These are phyloP conservation scores for Ceratobasidium sp. DNA, from an alignment of 1,284 basidiomycete genomes.

Conservation along the genomic window DNA sequence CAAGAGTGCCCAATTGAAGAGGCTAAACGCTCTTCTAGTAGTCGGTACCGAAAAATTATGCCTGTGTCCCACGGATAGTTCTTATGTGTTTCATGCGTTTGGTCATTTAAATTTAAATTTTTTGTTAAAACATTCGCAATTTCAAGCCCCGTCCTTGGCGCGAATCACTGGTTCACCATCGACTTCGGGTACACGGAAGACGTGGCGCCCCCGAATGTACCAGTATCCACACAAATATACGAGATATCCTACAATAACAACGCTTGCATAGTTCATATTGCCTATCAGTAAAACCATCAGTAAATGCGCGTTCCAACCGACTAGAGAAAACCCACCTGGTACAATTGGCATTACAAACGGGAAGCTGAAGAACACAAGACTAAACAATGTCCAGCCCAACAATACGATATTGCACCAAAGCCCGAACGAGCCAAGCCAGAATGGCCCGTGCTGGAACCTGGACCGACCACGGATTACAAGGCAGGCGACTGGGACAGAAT, in stretches of 20 bases:
- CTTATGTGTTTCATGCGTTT: too few species aligned
- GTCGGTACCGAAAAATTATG: too few species aligned
- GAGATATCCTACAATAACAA: conserved; percentile 19
- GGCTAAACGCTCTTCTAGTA: too few species aligned
- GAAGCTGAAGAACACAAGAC: conserved; percentile 13
- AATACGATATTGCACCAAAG: background rate
- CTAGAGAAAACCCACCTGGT: conserved; percentile 8
- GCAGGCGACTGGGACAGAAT: conserved; percentile 9
- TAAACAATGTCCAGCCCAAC: conserved; percentile 17
- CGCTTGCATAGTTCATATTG: conserved; percentile 21
- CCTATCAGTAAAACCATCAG: background rate
- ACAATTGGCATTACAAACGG: conserved; percentile 10
- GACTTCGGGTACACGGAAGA: conserved; percentile 28
- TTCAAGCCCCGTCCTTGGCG: background rate
- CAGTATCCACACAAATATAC: conserved; percentile 33
- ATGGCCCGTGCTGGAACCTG: conserved; percentile 5
- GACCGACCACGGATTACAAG: conserved; percentile 10
- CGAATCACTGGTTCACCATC: background rate
- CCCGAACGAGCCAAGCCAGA: conserved; percentile 6
- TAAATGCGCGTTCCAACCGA: background rate
- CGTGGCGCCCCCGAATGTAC: conserved; percentile 15
- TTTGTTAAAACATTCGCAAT: background rate
- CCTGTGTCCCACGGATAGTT: too few species aligned
- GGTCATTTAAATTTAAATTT: background rate
- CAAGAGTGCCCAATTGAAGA: too few species aligned